Evolutionary conservation across 2,329 filamentous ascomycete species (phyloP).

Genomic region (Dryadomyces quercivorus): DNA sequence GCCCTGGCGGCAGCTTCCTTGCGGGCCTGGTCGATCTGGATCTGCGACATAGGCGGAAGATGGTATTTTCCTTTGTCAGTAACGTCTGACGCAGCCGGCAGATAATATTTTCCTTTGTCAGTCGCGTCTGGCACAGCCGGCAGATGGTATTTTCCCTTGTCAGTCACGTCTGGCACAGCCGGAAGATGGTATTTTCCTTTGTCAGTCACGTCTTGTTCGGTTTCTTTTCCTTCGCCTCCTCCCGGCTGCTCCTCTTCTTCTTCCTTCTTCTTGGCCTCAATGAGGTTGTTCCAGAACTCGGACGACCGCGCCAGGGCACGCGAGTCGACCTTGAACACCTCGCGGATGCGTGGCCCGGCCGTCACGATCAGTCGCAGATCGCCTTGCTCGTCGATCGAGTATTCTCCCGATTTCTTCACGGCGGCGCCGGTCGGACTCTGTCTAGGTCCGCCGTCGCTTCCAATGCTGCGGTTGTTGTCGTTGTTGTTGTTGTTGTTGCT

Average conservation of each 20-base stretch:
- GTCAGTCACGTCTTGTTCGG: no score
- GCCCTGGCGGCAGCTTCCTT: no score
- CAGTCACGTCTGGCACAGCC: no score
- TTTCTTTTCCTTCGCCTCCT: background rate
- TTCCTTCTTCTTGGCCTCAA: background rate
- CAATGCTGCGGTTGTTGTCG: background rate
- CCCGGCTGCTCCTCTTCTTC: background rate
- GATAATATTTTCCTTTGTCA: no score
- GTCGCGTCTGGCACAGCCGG: no score
- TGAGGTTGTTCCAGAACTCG: constrained; percentile 1
- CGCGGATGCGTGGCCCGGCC: background rate
- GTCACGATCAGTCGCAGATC: constrained; percentile 3
- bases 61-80: no score
- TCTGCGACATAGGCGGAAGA: no score
- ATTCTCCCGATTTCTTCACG: constrained; percentile 3
- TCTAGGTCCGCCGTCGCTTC: background rate
- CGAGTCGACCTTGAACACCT: constrained; percentile 5
- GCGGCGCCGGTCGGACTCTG: background rate
- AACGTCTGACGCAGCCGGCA: no score
- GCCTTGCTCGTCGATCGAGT: constrained; percentile 3
- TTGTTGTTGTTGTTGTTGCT: background rate
- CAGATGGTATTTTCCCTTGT: no score
- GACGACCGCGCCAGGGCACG: constrained; percentile 7
- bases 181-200: no score
- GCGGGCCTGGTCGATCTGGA: no score